Evolutionary conservation across 176 grass and related monocot genomes (phyloP), one percentile per base, ranked within the genome.

Genomic region (Eleusine coracana): DNA sequence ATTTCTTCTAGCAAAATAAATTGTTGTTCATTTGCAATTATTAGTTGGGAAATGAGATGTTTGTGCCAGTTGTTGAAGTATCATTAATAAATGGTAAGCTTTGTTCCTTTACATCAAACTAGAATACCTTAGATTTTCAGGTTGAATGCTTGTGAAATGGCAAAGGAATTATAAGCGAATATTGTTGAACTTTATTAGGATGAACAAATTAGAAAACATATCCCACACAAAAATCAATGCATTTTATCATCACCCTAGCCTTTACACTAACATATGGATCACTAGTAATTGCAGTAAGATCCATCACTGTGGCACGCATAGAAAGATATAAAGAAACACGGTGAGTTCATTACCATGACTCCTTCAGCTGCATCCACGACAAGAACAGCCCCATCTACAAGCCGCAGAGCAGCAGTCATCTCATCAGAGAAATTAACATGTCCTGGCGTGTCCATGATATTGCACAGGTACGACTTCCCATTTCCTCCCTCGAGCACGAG

Each of bases 341-440:
- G 9, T 86, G 0, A 70, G 23, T 50, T 39, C 55, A 78, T 74
- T 92, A 99, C 96, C 96, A 94, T 96, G 12, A 99, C 96, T 16
- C 96, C 96, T 81, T 99, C 96, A 16, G 96, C 96, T 62, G 96
- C 96, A 82, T 99, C 96, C 17, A 99, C 91, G 58, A 99, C 80
- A 63, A 99, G 80, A 66, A 96, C 96, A 70, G 89, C 93, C 38
- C 96, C 96, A 85, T 99, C 96, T 0, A 91, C 93, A 38, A 99
- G 91, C 37, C 91, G 74, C 73, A 99, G 80, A 0, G 96, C 93
- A 0, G 96, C 96, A 11, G 91, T 99, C 96, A 99, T 96, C 87
- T 99, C 96, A 63, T 99, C 96, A 0, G 96, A 99, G 84, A 99
- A 99, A 85, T 99, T 96, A 77, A 96, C 96, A 62, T 99, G 96